These are phyloP conservation scores for Monosporascus sp. DNA, from an alignment of 2,329 filamentous ascomycete species.

Conservation along the genomic window DNA sequence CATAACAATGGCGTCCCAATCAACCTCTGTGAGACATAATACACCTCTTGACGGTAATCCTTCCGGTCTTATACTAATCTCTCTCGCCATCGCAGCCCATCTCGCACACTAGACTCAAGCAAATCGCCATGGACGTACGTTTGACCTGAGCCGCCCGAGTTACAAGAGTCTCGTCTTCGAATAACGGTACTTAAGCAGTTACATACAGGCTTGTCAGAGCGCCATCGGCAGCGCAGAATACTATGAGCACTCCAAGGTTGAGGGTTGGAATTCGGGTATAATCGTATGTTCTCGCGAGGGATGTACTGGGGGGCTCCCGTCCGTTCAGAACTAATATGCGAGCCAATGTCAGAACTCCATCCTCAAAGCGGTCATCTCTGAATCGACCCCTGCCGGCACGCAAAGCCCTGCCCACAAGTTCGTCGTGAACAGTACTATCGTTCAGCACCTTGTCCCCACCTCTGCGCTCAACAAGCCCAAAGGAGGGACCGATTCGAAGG, in stretches of 20 bases:
- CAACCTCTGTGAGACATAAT: neutral
- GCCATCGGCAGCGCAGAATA: conserved; percentile 68
- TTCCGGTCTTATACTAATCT: neutral
- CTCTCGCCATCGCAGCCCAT: conserved; percentile 54
- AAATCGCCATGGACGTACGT: conserved; percentile 78
- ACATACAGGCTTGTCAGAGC: conserved; percentile 69
- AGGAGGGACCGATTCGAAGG: conserved; percentile 40
- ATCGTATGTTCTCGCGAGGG: conserved; percentile 58
- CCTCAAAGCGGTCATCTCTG: conserved; percentile 71
- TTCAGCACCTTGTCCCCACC: conserved; percentile 79
- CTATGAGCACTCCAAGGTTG: conserved; percentile 84
- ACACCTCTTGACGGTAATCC: too few relatives aligned
- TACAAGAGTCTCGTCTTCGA: conserved; percentile 1
- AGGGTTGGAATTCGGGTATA: conserved; percentile 85
- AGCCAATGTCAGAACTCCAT: conserved; percentile 57
- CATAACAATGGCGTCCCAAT: conserved; percentile 5
- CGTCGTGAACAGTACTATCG: conserved; percentile 96
- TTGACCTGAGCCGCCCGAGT: neutral
- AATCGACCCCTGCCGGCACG: conserved; percentile 55
- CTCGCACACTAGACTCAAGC: conserved; percentile 68
- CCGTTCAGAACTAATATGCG: conserved; percentile 1
- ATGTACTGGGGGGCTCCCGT: too few relatives aligned
- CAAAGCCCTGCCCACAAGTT: conserved; percentile 75
- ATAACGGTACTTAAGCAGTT: conserved; percentile 9
- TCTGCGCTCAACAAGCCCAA: conserved; percentile 57